Evolutionary conservation across 352 stramenopile species (phyloP), one percentile per base, ranked within the genome.

Genomic region (Pythium graminicola): DNA sequence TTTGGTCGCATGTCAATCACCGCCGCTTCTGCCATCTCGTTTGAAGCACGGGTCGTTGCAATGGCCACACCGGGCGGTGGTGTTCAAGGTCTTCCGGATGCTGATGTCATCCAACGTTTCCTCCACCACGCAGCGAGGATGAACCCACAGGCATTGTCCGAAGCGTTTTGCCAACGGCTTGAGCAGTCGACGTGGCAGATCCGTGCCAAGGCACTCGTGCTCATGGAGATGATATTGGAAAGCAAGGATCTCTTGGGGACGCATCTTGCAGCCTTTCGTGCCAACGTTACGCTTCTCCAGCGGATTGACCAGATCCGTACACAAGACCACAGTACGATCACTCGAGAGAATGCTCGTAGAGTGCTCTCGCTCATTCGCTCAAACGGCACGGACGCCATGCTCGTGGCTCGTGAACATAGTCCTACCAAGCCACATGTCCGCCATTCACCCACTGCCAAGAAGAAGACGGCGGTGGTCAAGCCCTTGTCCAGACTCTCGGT

Each of bases 151-250:
- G 54, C 57, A 3, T 43, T 85, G 26, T 42, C 54, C 0, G 41
- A 67, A 8, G 76, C 73, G 2, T 70, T 83, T 19, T 36, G 28
- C 33, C n/a, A 20, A 9, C 63, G 73, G 2, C 52, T 87, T n/a
- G 62, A 79, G 26, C 61, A 79, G n/a, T 56, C 40, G 9, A 62
- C 60, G 32, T 87, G 73, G 73, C 76, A 85, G 43, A 59, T 78
- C 27, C 73, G 70, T 20, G 72, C 70, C 11, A 85, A 82, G 54
- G 51, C 61, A 19, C 54, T 87, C 26, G 62, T 81, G 42, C 50
- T 87, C 14, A 65, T 87, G 60, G 61, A 81, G 33, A 55, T 78
- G 46, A 35, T 85, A n/a, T 56, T 78, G 13, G 71, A 86, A 50
- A 72, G 72, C 45, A 60, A 65, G 17, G 53, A 67, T 4, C 70